A percentile compares a stretch with the other conserved stretches of the same genome.
phyloP scores from a whole-genome alignment of 176 grass and related monocot genomes.

The Thinopyrum elongatum region DNA sequence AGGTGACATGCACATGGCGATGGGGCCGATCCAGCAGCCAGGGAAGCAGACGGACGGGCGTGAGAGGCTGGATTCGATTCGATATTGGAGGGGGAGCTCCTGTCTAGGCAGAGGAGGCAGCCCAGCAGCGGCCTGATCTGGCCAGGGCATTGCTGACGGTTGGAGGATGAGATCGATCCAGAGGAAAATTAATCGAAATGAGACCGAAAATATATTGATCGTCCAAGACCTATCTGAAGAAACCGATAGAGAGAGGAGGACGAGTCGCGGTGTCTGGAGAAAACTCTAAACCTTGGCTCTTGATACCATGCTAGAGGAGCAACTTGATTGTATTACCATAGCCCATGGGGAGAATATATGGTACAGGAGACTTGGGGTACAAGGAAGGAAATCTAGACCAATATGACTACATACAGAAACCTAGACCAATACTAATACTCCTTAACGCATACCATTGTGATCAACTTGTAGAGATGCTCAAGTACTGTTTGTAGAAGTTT shows the following conservation, averaged over 20 bases:
- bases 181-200: neutral
- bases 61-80: too few species aligned
- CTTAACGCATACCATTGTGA: neutral
- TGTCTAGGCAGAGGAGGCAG: too few species aligned
- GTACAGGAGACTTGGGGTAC: neutral
- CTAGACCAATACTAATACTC: neutral
- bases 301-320: neutral
- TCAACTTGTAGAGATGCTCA: slow-evolving; percentile 1
- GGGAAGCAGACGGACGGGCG: too few species aligned
- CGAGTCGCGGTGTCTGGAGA: neutral
- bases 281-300: neutral
- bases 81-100: too few species aligned
- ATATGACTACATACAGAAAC: neutral
- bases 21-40: too few species aligned
- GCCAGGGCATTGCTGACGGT: too few species aligned
- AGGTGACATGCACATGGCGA: too few species aligned
- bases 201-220: neutral
- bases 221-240: neutral
- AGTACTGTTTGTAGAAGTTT: neutral
- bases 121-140: too few species aligned
- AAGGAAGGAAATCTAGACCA: neutral
- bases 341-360: neutral
- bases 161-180: too few species aligned
- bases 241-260: neutral
- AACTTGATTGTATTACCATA: neutral